Conservation (phyloP, 305 asterid species). For the Solanum hybrid region DNA sequence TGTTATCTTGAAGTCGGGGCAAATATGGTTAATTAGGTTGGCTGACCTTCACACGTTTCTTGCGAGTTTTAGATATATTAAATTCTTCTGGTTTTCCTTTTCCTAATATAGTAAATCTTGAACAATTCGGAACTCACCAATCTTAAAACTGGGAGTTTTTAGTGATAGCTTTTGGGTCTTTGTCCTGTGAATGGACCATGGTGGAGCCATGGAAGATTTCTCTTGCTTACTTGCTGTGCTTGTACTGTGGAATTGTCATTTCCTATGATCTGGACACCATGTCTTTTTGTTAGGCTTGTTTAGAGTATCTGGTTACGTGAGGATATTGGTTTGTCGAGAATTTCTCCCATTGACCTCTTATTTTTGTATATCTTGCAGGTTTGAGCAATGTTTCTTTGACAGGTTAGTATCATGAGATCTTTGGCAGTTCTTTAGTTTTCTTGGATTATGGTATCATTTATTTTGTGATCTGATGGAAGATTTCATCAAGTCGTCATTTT, state of each 20-base stretch:
- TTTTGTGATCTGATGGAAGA: background rate
- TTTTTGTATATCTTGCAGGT: slow-evolving; percentile 44
- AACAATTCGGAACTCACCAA: background rate
- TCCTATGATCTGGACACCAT: background rate
- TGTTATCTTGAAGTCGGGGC: background rate
- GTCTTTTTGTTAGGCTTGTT: background rate
- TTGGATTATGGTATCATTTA: background rate
- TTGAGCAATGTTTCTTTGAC: slow-evolving; percentile 58
- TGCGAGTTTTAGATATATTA: background rate
- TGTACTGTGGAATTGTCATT: background rate
- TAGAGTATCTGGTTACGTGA: background rate
- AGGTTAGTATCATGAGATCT: slow-evolving; percentile 32
- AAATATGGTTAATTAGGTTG: background rate
- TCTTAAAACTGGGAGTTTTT: background rate
- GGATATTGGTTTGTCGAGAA: background rate
- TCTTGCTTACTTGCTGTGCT: background rate
- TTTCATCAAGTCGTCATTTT: background rate
- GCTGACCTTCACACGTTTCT: background rate
- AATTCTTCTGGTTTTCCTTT: background rate
- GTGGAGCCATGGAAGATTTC: background rate
- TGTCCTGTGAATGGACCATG: background rate
- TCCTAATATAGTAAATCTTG: background rate
- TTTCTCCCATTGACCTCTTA: slow-evolving; percentile 14
- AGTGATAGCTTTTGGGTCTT: background rate
- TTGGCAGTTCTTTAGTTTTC: background rate